Percentiles rank a stretch among this genome's conserved stretches.
These are phyloP conservation scores for Malus orientalis DNA, from an alignment of 306 rosid species.

Conservation along the genomic window DNA sequence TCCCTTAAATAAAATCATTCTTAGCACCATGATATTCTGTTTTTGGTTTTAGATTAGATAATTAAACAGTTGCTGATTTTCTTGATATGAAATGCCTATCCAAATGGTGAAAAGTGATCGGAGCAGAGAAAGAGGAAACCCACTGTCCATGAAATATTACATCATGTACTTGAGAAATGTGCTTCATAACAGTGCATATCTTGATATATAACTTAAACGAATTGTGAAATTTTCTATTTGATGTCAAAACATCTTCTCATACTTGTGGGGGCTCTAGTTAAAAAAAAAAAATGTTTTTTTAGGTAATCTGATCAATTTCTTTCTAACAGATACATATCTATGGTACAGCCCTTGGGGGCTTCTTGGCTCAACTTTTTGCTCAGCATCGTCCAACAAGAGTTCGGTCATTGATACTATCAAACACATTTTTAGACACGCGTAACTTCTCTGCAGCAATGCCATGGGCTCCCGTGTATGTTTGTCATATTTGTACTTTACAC, in stretches of 20 bases:
- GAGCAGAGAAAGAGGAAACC: background rate
- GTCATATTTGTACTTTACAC: slow-evolving; percentile 13
- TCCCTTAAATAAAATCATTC: background rate
- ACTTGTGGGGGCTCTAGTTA: background rate
- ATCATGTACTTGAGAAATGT: background rate
- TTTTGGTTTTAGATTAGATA: background rate
- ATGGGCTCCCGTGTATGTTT: slow-evolving; percentile 89
- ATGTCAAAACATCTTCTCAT: background rate
- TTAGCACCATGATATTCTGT: background rate
- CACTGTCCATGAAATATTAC: background rate
- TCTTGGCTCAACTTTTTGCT: slow-evolving; percentile 96
- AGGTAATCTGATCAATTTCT: slow-evolving; percentile 15
- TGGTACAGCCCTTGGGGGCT: slow-evolving; percentile 98
- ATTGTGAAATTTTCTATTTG: background rate
- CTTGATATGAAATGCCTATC: background rate
- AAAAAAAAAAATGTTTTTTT: background rate
- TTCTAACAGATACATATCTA: slow-evolving; percentile 86
- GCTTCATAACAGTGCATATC: background rate
- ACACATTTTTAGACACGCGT: slow-evolving; percentile 75
- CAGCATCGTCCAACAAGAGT: slow-evolving; percentile 93
- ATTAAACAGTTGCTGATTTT: background rate
- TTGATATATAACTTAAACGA: background rate
- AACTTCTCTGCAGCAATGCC: slow-evolving; percentile 90
- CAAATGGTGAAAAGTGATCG: background rate
- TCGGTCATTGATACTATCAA: slow-evolving; percentile 80